These are phyloP conservation scores for Coleophoma eucalyptorum DNA, from an alignment of 2,329 filamentous ascomycete genomes.

Conservation along the genomic window DNA sequence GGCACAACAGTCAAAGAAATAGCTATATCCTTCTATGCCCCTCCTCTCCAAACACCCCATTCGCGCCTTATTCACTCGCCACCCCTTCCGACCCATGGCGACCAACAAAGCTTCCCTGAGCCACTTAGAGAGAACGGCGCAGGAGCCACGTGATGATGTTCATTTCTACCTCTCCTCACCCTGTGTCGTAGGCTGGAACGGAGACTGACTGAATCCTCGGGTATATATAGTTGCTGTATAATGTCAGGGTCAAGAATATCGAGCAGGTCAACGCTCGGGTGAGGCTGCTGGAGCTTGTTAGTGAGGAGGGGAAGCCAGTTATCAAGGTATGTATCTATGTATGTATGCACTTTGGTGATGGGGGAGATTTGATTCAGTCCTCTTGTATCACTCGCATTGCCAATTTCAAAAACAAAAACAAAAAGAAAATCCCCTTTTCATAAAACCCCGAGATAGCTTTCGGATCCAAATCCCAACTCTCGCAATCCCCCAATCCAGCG, in stretches of 20 bases:
- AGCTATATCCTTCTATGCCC: no score
- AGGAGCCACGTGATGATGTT: slow-evolving; percentile 65
- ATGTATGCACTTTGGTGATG: not conserved
- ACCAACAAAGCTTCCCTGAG: slow-evolving; percentile 12
- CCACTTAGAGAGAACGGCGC: slow-evolving; percentile 70
- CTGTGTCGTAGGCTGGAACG: not conserved
- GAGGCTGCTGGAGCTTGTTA: slow-evolving; percentile 61
- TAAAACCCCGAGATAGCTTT: no score
- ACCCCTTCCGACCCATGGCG: not conserved
- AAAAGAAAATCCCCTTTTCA: not conserved
- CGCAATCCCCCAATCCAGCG: no score
- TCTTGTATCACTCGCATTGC: not conserved
- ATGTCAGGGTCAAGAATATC: slow-evolving; percentile 57
- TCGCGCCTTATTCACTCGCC: no score
- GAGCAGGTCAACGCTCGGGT: slow-evolving; percentile 63
- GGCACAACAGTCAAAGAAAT: no score
- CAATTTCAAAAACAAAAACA: slow-evolving; percentile 1
- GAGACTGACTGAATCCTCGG: not conserved
- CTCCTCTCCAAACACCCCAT: no score
- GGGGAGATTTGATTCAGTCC: not conserved
- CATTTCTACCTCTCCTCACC: slow-evolving; percentile 3
- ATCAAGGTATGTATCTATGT: slow-evolving; percentile 35
- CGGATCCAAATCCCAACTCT: no score
- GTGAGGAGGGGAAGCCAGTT: slow-evolving; percentile 41
- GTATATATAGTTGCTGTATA: slow-evolving; percentile 45